These are phyloP conservation scores for Flueggea neowawraea DNA, from an alignment of 441 rosid species.

Conservation along the genomic window DNA sequence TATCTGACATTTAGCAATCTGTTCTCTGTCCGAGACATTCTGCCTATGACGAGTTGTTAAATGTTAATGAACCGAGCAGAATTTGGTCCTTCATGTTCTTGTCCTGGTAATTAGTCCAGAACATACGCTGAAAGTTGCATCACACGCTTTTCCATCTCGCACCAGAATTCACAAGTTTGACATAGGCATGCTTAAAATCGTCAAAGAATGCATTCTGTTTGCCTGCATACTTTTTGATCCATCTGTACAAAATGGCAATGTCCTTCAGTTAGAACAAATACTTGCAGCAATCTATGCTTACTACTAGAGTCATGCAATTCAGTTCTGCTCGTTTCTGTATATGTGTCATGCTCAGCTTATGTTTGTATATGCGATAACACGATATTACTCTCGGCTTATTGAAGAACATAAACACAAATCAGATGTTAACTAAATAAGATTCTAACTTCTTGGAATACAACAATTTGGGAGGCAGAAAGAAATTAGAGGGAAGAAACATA, in stretches of 20 bases:
- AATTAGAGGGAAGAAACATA: no score
- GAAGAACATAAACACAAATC: no score
- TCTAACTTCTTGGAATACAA: no score
- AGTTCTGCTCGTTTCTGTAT: no score
- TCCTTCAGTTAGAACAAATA: constrained; percentile 6
- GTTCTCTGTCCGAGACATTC: no score
- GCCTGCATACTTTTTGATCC: constrained; percentile 69
- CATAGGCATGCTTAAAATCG: constrained; percentile 75
- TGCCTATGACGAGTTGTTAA: no score
- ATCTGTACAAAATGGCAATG: constrained; percentile 36
- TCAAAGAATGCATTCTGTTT: constrained; percentile 63
- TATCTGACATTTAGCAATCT: no score
- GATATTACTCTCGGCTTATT: no score
- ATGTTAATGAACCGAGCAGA: neutral
- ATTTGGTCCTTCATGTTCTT: neutral
- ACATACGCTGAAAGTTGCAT: neutral
- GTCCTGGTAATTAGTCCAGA: neutral
- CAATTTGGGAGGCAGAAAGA: no score
- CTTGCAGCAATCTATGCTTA: neutral
- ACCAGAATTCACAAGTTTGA: constrained; percentile 75
- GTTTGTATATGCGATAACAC: no score
- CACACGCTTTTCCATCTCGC: constrained; percentile 67
- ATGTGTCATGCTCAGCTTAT: no score
- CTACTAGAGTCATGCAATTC: neutral
- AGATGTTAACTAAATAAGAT: no score